Evolutionary conservation across 352 stramenopile genomes (phyloP), one percentile per base, ranked within the genome.

Genomic region (Pythium diclinum): DNA sequence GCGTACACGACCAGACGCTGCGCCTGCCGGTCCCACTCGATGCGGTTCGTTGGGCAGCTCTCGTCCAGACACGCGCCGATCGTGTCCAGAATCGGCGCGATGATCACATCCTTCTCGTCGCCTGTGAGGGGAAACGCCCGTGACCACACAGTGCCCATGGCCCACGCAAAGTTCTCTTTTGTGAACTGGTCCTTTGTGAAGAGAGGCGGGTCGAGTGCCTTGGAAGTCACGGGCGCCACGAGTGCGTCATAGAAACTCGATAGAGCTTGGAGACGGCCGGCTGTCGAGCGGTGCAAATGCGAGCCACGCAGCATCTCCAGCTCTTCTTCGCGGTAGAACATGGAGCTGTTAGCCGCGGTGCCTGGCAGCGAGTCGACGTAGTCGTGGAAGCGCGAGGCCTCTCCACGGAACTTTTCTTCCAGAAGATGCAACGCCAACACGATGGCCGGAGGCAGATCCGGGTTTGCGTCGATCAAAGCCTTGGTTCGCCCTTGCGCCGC

Each of bases 81-180:
- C 0, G 69, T 73, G 33, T 75, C 69, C 3, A 75, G 51, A 53
- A 72, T 67, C 7, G 69, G 69, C 2, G 63, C 51, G 25, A 75
- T 33, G 23, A 73, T 33, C 9, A 54, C 64, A n/a, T 69, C 65
- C 11, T 64, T 25, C 3, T 73, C 64, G 14, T 46, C 14, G 3
- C 40, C 54, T 4, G 59, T 53, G 19, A 62, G 25, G 6, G 65
- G 61, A 19, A 65, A 73, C 10, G 69, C 69, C 17, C 59, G 65
- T 11, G 69, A 52, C 69, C 69, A 75, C 17, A 75, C 61, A n/a
- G 65, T 65, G 14, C 56, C 64, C 69, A 75, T 65, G 2, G 69
- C 69, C 69, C 69, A 75, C 5, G 61, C 36, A 52, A 75, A 75
- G 40, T 75, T 72, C 30, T 67, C 56, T 9, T 59, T 34, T 6